Percentiles rank a stretch among this genome's conserved stretches.
Conservation (phyloP, 1,284 basidiomycete genomes). For the Mycosarcoma maydis region DNA sequence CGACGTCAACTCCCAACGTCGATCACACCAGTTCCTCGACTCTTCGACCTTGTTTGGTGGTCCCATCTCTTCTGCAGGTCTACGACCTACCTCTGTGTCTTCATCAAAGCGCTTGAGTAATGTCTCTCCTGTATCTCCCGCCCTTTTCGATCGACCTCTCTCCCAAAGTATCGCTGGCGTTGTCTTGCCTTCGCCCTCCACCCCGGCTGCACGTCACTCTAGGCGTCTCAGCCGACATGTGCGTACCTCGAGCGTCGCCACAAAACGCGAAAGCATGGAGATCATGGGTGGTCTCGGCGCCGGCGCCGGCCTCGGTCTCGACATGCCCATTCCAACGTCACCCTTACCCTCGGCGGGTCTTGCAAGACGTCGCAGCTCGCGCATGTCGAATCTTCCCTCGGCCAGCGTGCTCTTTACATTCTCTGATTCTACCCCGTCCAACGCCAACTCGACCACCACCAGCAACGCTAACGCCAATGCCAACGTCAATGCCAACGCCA, state of each 20-base stretch:
- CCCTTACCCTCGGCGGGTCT: conserved; percentile 18
- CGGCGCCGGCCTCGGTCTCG: conserved; percentile 46
- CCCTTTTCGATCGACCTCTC: conserved; percentile 20
- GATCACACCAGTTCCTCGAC: conserved; percentile 40
- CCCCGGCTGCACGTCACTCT: conserved; percentile 24
- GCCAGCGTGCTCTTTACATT: conserved; percentile 53
- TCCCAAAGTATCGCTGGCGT: conserved; percentile 3
- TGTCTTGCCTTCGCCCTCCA: conserved; percentile 9
- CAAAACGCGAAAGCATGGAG: conserved; percentile 62
- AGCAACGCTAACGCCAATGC: no score
- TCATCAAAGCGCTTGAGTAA: conserved; percentile 19
- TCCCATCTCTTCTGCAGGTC: not conserved
- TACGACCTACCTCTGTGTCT: conserved; percentile 5
- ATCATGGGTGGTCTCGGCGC: conserved; percentile 60
- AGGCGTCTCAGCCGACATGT: conserved; percentile 52
- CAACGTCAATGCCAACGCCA: not conserved
- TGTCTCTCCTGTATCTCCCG: conserved; percentile 10
- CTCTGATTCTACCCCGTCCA: conserved; percentile 5
- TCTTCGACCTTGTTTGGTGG: conserved; percentile 33
- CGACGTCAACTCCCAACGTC: conserved; percentile 4
- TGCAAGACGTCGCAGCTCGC: conserved; percentile 42
- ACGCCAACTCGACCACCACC: not conserved
- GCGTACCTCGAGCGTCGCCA: conserved; percentile 52
- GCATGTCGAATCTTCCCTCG: conserved; percentile 50
- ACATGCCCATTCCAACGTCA: conserved; percentile 13